A percentile compares a stretch with the other conserved stretches of the same genome.
Conservation (phyloP, 129 eudicot genomes). For the Oenanthe sinensis region DNA sequence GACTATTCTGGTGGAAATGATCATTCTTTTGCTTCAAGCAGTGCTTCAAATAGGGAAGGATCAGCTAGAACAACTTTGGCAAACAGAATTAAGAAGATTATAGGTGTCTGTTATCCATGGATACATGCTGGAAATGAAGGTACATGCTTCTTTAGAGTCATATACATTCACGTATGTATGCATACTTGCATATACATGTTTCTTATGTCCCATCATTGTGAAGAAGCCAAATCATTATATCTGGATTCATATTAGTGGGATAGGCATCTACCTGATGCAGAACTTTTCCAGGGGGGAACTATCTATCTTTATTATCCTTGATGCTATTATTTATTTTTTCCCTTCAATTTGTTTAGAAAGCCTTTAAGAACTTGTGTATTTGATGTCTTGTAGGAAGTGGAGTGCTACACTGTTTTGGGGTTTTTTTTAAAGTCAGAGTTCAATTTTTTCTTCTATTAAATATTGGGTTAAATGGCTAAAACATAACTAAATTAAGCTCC, state of each 20-base stretch:
- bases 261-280: neutral
- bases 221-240: neutral
- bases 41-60: slow-evolving; percentile 36
- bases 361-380: neutral
- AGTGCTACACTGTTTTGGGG: neutral
- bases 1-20: slow-evolving; percentile 40
- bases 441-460: neutral
- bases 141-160: slow-evolving; percentile 14
- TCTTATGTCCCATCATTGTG: neutral
- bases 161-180: neutral
- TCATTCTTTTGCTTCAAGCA: slow-evolving; percentile 46
- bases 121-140: slow-evolving; percentile 98
- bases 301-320: neutral
- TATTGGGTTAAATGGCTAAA: too few relatives aligned
- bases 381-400: neutral
- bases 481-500: too few relatives aligned
- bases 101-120: slow-evolving; percentile 92
- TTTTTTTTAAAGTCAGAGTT: neutral
- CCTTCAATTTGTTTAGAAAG: neutral
- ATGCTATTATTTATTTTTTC: neutral
- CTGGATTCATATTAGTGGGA: neutral
- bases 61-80: slow-evolving; percentile 42
- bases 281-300: neutral
- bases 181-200: neutral
- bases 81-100: slow-evolving; percentile 48